phyloP scores from a whole-genome alignment of 345 rosid genomes.

The Gossypium turneri region DNA sequence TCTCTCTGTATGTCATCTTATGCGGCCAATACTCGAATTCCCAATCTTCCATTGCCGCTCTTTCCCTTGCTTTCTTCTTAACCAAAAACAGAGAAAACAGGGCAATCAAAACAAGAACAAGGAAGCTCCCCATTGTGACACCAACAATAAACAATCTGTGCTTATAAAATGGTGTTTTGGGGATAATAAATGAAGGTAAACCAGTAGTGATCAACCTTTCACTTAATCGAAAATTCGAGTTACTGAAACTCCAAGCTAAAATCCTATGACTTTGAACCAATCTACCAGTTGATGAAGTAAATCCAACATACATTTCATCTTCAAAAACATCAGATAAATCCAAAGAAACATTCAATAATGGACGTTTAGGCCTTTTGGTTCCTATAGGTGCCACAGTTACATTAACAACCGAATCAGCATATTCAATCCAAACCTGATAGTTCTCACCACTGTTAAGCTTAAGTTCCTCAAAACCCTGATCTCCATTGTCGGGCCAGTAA shows the following conservation, averaged over 20 bases:
- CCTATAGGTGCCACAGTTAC: slow-evolving; percentile 39
- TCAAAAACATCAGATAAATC: slow-evolving; percentile 55
- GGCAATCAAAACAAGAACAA: slow-evolving; percentile 27
- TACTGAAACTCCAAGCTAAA: slow-evolving; percentile 79
- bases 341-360: slow-evolving; percentile 40
- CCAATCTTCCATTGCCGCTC: slow-evolving; percentile 74
- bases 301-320: slow-evolving; percentile 71
- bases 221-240: slow-evolving; percentile 47
- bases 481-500: slow-evolving; percentile 39
- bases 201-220: slow-evolving; percentile 50
- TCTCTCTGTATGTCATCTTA: slow-evolving; percentile 49
- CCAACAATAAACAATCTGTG: slow-evolving; percentile 52
- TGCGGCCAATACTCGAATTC: slow-evolving; percentile 95
- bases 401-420: slow-evolving; percentile 39
- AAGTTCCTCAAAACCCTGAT: slow-evolving; percentile 35
- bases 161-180: slow-evolving; percentile 31
- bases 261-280: slow-evolving; percentile 59
- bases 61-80: slow-evolving; percentile 43
- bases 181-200: slow-evolving; percentile 65
- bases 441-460: slow-evolving; percentile 65
- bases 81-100: slow-evolving; percentile 29
- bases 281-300: slow-evolving; percentile 61
- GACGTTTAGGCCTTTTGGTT: slow-evolving; percentile 33
- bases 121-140: slow-evolving; percentile 28
- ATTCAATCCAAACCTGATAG: slow-evolving; percentile 84